These are phyloP conservation scores for Kodamaea arcana DNA, from an alignment of 1,139 yeast genomes.

Conservation along the genomic window DNA sequence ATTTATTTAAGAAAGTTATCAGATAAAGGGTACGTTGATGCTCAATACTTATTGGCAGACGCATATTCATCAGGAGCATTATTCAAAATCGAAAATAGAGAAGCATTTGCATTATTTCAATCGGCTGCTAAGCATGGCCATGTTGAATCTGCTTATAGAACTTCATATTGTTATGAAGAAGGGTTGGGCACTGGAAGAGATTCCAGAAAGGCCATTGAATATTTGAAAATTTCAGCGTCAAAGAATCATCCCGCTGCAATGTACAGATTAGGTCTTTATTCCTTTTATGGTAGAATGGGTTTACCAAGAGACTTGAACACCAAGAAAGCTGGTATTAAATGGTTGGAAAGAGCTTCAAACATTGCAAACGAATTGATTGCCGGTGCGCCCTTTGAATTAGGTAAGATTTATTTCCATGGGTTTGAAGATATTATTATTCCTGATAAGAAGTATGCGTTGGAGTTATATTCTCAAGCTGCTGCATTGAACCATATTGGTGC, in stretches of 20 bases:
- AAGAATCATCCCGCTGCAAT: constrained; percentile 94
- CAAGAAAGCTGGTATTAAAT: constrained; percentile 83
- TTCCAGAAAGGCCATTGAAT: constrained; percentile 80
- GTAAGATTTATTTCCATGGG: constrained; percentile 78
- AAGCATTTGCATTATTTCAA: constrained; percentile 73
- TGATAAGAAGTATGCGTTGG: constrained; percentile 81
- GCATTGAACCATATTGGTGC: constrained; percentile 82
- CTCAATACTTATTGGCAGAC: constrained; percentile 87
- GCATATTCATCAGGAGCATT: constrained; percentile 83
- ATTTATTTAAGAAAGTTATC: constrained; percentile 66
- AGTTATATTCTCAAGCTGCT: constrained; percentile 84
- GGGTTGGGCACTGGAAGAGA: constrained; percentile 92
- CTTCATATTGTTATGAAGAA: constrained; percentile 88
- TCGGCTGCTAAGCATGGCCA: constrained; percentile 93
- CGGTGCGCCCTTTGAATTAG: constrained; percentile 92
- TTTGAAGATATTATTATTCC: constrained; percentile 82
- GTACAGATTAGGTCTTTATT: constrained; percentile 85
- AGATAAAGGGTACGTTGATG: constrained; percentile 81
- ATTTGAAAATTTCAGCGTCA: constrained; percentile 81
- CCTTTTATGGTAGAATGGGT: constrained; percentile 84
- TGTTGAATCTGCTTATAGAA: constrained; percentile 84
- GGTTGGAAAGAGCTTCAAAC: constrained; percentile 86
- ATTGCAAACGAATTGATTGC: constrained; percentile 81
- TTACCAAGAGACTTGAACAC: constrained; percentile 61
- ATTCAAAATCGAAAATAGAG: constrained; percentile 76